These are phyloP conservation scores for Trametopsis cervina DNA, from an alignment of 768 basidiomycete genomes.

Conservation along the genomic window DNA sequence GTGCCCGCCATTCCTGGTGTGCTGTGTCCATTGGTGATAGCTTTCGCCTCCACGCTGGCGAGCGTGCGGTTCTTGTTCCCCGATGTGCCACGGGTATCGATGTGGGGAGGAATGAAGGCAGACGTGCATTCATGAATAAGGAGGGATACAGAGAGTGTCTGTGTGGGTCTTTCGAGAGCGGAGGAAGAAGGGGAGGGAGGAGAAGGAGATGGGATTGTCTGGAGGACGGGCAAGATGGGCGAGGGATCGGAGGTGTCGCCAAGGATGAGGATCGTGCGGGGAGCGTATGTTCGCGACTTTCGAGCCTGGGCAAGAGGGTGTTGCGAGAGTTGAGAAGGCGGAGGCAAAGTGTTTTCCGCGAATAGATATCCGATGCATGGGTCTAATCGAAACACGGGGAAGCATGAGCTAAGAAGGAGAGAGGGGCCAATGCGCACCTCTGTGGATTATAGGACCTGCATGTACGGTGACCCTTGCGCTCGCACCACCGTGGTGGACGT, in stretches of 20 bases:
- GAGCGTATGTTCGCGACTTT: conserved; percentile 18
- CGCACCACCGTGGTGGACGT: conserved; percentile 16
- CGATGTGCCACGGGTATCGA: conserved; percentile 44
- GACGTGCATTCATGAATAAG: conserved; percentile 86
- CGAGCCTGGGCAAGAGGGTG: conserved; percentile 1
- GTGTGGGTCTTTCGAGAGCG: not conserved
- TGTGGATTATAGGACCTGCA: conserved; percentile 71
- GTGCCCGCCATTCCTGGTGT: conserved; percentile 71
- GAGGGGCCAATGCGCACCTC: conserved; percentile 62
- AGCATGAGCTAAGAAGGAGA: too few relatives aligned
- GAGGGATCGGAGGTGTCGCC: conserved; percentile 73
- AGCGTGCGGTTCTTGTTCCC: conserved; percentile 32
- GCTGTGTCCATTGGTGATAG: conserved; percentile 68
- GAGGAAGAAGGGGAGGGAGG: too few relatives aligned
- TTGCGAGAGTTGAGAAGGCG: conserved; percentile 16
- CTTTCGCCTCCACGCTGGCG: conserved; percentile 33
- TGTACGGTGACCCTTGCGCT: conserved; percentile 40
- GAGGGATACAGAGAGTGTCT: conserved; percentile 40
- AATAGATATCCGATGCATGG: conserved; percentile 79
- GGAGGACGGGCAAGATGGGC: conserved; percentile 44
- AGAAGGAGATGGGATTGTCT: too few relatives aligned
- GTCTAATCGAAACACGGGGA: conserved; percentile 38
- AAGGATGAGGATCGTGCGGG: conserved; percentile 64
- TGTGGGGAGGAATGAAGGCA: conserved; percentile 50
- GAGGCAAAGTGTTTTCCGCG: conserved; percentile 34